phyloP scores from a whole-genome alignment of 352 stramenopile genomes.

The Blastocystis sp. region DNA sequence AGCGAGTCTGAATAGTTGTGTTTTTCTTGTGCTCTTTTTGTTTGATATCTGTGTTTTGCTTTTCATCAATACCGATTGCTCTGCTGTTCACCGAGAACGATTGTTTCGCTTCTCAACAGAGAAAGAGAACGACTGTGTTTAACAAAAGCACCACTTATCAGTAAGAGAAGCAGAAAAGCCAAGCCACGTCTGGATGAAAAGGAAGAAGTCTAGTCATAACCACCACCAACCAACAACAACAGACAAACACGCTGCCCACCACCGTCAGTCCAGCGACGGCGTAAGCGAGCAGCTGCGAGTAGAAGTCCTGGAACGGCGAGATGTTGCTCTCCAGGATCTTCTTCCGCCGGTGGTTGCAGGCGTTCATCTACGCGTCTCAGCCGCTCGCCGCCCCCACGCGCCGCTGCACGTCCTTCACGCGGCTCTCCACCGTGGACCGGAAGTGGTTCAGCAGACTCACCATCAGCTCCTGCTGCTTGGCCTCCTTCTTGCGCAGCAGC shows the following conservation, averaged over 20 bases:
- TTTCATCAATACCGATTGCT: not conserved
- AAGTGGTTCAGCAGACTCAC: slow-evolving; percentile 51
- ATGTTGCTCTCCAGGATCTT: slow-evolving; percentile 41
- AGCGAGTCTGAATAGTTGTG: not conserved
- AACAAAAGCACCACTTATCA: not conserved
- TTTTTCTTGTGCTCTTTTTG: no score
- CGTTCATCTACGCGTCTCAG: slow-evolving; percentile 9
- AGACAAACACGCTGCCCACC: slow-evolving; percentile 58
- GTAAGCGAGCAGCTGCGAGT: slow-evolving; percentile 44
- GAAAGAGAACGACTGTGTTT: not conserved
- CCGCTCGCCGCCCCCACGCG: not conserved
- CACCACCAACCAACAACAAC: not conserved
- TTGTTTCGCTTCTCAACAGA: not conserved
- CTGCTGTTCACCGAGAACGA: not conserved
- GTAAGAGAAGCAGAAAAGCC: slow-evolving; percentile 13
- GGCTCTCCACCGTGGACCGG: slow-evolving; percentile 47
- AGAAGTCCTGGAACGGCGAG: slow-evolving; percentile 43
- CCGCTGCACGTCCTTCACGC: slow-evolving; percentile 55
- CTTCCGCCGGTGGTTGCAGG: slow-evolving; percentile 48
- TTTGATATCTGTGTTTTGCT: no score
- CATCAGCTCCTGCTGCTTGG: slow-evolving; percentile 23
- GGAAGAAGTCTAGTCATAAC: slow-evolving; percentile 36
- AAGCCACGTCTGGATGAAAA: slow-evolving; percentile 36
- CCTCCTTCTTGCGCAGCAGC: slow-evolving; percentile 30
- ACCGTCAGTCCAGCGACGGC: slow-evolving; percentile 41